These are phyloP conservation scores for Magnolia officinalis DNA, from an alignment of 164 flowering plant species.

Conservation along the genomic window DNA sequence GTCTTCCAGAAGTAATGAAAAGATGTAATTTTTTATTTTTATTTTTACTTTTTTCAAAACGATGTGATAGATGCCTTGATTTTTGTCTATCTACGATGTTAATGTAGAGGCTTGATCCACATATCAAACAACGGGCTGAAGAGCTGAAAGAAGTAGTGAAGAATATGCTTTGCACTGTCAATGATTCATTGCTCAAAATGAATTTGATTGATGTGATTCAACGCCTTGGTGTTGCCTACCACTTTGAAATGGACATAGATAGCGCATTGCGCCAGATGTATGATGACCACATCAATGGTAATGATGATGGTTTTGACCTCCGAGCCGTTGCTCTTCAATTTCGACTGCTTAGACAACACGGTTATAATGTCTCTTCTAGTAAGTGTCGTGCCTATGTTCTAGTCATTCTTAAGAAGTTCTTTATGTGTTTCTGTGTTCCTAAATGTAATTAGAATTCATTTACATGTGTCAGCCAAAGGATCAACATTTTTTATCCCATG, in stretches of 20 bases:
- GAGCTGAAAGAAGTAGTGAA: neutral
- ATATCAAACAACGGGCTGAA: neutral
- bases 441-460: no score
- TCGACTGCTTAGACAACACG: neutral
- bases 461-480: no score
- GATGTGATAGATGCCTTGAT: no score
- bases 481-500: no score
- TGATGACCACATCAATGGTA: neutral
- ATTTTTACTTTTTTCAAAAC: no score
- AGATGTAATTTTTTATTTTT: no score
- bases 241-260: neutral
- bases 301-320: neutral
- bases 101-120: conserved; percentile 2
- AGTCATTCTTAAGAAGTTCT: no score
- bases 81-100: neutral
- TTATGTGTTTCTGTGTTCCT: no score
- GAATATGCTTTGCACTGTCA: neutral
- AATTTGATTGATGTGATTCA: neutral
- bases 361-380: neutral
- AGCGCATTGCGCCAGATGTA: neutral
- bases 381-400: neutral
- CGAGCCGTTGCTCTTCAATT: neutral
- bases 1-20: no score
- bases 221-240: neutral
- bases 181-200: neutral